A percentile compares a stretch with the other conserved stretches of the same genome.
Conservation (phyloP, 768 basidiomycete genomes). For the Tricholoma matsutake region DNA sequence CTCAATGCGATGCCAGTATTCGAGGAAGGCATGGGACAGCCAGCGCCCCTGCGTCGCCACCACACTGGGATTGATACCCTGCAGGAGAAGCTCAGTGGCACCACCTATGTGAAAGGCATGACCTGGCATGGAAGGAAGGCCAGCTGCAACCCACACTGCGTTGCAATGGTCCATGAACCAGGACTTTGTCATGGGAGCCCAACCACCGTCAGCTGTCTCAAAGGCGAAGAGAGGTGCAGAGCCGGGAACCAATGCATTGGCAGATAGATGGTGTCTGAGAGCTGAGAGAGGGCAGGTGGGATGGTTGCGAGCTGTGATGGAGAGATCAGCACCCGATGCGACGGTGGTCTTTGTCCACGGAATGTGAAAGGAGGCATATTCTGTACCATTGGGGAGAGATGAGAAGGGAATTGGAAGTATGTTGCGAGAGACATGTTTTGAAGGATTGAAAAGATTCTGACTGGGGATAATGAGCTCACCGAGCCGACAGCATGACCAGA, state of each 20-base stretch:
- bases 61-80: background rate
- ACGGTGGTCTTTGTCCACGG: conserved; percentile 10
- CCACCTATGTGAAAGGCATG: conserved; percentile 8
- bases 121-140: background rate
- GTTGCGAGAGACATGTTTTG: background rate
- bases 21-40: conserved; percentile 7
- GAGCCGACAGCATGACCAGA: conserved; percentile 2
- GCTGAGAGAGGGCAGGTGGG: background rate
- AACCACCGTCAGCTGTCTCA: too few relatives aligned
- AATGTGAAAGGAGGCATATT: conserved; percentile 24
- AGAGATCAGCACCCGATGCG: conserved; percentile 23
- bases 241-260: background rate
- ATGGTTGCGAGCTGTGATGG: conserved; percentile 16
- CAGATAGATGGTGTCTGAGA: background rate
- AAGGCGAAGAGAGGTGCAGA: too few relatives aligned
- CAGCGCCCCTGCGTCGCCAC: conserved; percentile 1
- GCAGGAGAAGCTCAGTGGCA: conserved; percentile 2
- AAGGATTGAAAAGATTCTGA: background rate
- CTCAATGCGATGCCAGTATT: conserved; percentile 6
- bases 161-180: conserved; percentile 2
- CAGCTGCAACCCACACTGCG: conserved; percentile 1
- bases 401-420: background rate
- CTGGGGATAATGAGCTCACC: too few relatives aligned
- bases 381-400: background rate
- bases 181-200: conserved; percentile 12